A percentile compares a stretch with the other conserved stretches of the same genome.
phyloP scores from a whole-genome alignment of 2,329 filamentous ascomycete species.

The Fusarium phyllophilum region DNA sequence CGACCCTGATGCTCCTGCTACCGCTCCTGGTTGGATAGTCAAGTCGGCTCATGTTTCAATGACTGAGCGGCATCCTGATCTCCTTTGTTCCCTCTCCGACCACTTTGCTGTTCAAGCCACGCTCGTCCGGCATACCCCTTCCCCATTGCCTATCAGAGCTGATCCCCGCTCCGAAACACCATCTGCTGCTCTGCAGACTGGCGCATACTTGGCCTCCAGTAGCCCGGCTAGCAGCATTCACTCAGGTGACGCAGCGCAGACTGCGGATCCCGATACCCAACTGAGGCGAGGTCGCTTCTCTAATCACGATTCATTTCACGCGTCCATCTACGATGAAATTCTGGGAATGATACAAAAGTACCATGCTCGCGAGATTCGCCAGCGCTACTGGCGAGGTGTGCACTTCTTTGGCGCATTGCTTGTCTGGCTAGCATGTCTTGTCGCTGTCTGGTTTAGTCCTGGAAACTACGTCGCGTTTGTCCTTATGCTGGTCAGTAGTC shows the following conservation, averaged over 20 bases:
- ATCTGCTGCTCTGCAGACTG: slow-evolving; percentile 41
- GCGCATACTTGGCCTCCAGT: slow-evolving; percentile 40
- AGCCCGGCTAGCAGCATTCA: slow-evolving; percentile 40
- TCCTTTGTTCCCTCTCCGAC: slow-evolving; percentile 90
- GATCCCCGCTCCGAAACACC: slow-evolving; percentile 32
- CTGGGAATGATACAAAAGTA: slow-evolving; percentile 77
- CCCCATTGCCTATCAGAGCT: slow-evolving; percentile 24
- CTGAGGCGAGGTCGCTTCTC: slow-evolving; percentile 43
- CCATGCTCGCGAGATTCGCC: slow-evolving; percentile 73
- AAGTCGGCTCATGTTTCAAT: slow-evolving; percentile 79
- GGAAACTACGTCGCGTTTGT: slow-evolving; percentile 81
- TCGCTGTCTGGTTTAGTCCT: slow-evolving; percentile 88
- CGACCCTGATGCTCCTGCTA: slow-evolving; percentile 46
- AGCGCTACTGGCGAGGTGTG: slow-evolving; percentile 75
- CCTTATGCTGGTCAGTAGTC: slow-evolving; percentile 80
- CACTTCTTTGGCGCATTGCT: slow-evolving; percentile 78
- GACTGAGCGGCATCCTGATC: slow-evolving; percentile 80
- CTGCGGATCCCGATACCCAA: slow-evolving; percentile 47
- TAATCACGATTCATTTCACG: slow-evolving; percentile 28
- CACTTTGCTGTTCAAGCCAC: slow-evolving; percentile 93
- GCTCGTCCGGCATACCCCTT: slow-evolving; percentile 61
- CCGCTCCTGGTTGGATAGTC: slow-evolving; percentile 70
- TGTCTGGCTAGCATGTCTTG: slow-evolving; percentile 77
- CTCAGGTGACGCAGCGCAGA: slow-evolving; percentile 32
- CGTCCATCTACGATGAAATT: slow-evolving; percentile 60